Conservation (phyloP, 225 moss, liverwort and hornwort genomes). For the Marchantia polymorpha region DNA sequence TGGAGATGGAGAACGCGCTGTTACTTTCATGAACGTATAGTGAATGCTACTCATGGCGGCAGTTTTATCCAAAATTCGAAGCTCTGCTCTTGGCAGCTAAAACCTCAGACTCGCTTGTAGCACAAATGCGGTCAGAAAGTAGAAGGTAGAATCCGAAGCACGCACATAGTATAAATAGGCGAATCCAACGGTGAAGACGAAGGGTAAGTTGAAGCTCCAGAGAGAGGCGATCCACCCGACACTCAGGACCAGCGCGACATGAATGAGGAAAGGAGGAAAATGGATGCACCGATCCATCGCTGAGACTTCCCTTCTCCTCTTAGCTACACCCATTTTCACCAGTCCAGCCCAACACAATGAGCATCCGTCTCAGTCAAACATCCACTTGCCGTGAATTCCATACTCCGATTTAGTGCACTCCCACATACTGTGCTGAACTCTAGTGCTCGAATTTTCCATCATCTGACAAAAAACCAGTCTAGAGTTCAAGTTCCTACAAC, state of each 20-base stretch:
- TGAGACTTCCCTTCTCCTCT: neutral
- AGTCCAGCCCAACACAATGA: too few species aligned
- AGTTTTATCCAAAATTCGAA: neutral
- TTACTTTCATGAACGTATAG: neutral
- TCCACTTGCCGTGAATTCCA: too few species aligned
- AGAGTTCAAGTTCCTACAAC: too few species aligned
- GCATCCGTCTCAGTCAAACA: too few species aligned
- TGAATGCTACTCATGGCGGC: neutral
- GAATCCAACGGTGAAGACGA: constrained; percentile 64
- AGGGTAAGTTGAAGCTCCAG: constrained; percentile 49
- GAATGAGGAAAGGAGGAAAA: constrained; percentile 64
- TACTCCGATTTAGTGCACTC: too few species aligned
- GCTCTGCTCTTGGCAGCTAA: neutral
- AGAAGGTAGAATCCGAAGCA: neutral
- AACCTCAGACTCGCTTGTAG: neutral
- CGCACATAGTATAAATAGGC: constrained; percentile 62
- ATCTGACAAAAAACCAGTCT: too few species aligned
- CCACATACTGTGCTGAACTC: too few species aligned
- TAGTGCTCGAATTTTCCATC: too few species aligned
- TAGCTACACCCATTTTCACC: neutral
- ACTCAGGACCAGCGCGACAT: constrained; percentile 63
- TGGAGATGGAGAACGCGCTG: neutral
- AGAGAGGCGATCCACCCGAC: constrained; percentile 54
- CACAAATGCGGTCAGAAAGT: neutral
- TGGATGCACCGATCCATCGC: constrained; percentile 5